These are phyloP conservation scores for Corymbia maculata DNA, from an alignment of 345 rosid species.

Conservation along the genomic window DNA sequence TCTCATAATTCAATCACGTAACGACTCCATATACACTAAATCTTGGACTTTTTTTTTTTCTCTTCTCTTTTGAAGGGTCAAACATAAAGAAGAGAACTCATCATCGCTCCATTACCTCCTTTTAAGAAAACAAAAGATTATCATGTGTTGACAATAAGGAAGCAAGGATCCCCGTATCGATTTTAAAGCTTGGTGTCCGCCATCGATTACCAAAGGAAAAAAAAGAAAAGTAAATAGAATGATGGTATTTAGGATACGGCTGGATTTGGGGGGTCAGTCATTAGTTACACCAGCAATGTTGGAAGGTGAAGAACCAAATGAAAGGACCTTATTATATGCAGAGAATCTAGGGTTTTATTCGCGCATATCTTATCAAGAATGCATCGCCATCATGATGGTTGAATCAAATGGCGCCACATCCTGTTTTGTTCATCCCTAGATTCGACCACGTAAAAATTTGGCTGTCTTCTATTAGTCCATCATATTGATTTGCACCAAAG, in stretches of 20 bases:
- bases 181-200: not conserved
- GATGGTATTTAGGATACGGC: constrained; percentile 17
- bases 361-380: not conserved
- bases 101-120: not conserved
- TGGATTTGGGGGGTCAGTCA: constrained; percentile 19
- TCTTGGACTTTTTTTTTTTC: not conserved
- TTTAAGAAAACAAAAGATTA: not conserved
- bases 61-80: not conserved
- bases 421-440: not conserved
- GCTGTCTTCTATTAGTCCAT: not conserved
- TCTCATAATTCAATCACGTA: not conserved
- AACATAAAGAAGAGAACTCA: not conserved
- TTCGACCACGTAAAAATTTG: not conserved
- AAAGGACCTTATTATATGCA: not conserved
- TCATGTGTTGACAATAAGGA: constrained; percentile 5
- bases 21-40: not conserved
- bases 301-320: not conserved
- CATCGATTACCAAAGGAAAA: not conserved
- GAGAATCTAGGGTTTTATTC: not conserved
- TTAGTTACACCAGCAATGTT: not conserved
- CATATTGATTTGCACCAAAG: not conserved
- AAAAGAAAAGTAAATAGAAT: not conserved
- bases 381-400: not conserved
- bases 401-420: not conserved
- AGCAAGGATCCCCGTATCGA: not conserved